Conservation (phyloP, 345 rosid genomes). For the Punica granatum region DNA sequence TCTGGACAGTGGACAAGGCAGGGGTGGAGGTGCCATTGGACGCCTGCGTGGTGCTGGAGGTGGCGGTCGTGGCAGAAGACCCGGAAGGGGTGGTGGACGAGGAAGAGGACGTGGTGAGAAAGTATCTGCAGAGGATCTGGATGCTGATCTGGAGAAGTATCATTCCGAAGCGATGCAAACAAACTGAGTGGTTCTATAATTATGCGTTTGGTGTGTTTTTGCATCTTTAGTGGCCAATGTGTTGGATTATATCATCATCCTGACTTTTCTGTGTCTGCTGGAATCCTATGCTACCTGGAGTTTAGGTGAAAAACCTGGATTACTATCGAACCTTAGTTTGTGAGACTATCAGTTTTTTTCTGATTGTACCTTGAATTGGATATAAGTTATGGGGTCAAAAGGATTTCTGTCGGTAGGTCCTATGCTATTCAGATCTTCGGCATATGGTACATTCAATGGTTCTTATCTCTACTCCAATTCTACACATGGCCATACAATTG, state of each 20-base stretch:
- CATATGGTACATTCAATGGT: background rate
- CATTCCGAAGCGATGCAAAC: constrained; percentile 77
- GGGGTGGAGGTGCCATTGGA: constrained; percentile 51
- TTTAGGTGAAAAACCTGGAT: constrained; percentile 15
- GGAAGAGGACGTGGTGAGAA: constrained; percentile 53
- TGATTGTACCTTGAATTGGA: constrained; percentile 24
- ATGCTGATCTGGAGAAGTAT: constrained; percentile 91
- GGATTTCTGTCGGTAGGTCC: constrained; percentile 28
- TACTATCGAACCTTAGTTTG: constrained; percentile 24
- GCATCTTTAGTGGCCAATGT: constrained; percentile 17
- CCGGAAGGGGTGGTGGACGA: constrained; percentile 54
- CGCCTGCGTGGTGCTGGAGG: constrained; percentile 45
- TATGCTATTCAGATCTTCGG: constrained; percentile 20
- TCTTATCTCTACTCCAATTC: background rate
- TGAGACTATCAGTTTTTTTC: constrained; percentile 35
- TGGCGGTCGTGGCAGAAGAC: constrained; percentile 39
- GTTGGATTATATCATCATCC: constrained; percentile 20
- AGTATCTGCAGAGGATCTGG: constrained; percentile 89
- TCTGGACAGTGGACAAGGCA: constrained; percentile 41
- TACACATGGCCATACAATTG: background rate
- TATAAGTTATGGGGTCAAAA: constrained; percentile 30
- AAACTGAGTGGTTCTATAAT: constrained; percentile 25
- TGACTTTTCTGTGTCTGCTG: constrained; percentile 25
- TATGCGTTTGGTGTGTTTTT: constrained; percentile 7
- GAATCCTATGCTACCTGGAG: constrained; percentile 22